Base-by-base conservation (phyloP, 371 early-diverging fungal genomes). In the Nematocida sp. region DNA sequence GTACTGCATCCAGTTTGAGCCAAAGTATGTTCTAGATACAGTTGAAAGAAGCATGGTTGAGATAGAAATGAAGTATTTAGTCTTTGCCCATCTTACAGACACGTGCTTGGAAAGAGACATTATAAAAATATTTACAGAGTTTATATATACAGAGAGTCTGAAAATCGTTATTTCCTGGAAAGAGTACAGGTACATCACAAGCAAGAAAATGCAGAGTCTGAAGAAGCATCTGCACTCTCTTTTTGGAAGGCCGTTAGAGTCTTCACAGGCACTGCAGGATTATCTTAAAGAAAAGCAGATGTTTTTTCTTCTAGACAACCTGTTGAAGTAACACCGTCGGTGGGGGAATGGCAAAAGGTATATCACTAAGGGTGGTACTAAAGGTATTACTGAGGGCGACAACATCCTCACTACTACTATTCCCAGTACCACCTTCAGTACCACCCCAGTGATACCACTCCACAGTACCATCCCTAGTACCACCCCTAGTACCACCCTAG, bases 1-100 rank as follows among this genome's bases (percentile, higher is more conserved):
- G 15, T 70, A 70, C 37, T 36, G 36, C 0, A n/a, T 60, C 4
- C 67, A 67, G 63, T 67, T 62, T 50, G 62, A 67, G 34, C 67
- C 15, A 4, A n/a, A 1, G 23, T 27, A 46, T 5, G 23, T 56
- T 15, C 34, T 31, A 15, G 27, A 29, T 4, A 3, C 40, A 25
- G 32, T 31, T 31, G 38, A 36, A n/a, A 41, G 31, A 11, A 36
- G 23, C 25, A 21, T 46, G 15, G 15, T 70, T 5, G 49, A 57
- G 19, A 38, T 70, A 36, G 74, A 70, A 2, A 49, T 70, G 32
- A 23, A 32, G 7, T 58, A 37, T 43, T 11, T 25, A 15, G 46
- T 31, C 23, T 13, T 70, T 19, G 27, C 23, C 4, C 50, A 37
- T 3, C 19, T 70, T 31, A n/a, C 32, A 8, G 62, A 41, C 7